Evolutionary conservation across 2,329 filamentous ascomycete species (phyloP).

Genomic region (Chrysoporthe deuterocubensis): DNA sequence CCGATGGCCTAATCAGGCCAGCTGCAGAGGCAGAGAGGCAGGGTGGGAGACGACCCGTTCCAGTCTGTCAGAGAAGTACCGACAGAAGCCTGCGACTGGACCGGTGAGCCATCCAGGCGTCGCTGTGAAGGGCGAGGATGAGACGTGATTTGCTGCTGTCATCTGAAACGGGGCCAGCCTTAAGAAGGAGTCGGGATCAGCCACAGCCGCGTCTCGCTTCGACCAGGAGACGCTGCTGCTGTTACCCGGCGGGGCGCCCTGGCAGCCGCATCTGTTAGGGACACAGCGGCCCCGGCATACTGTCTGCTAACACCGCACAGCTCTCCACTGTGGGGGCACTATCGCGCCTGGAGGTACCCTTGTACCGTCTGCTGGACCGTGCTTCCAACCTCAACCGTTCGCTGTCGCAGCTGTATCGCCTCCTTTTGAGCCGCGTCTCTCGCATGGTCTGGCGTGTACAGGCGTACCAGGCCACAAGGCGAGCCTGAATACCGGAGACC

Average conservation of each 20-base stretch:
- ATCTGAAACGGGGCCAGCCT: slow-evolving; percentile 25
- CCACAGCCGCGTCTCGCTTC: slow-evolving; percentile 28
- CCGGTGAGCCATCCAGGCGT: slow-evolving; percentile 1
- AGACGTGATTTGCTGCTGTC: slow-evolving; percentile 20
- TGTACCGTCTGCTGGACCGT: neutral
- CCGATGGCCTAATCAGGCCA: neutral
- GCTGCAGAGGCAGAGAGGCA: neutral
- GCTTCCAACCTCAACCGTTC: slow-evolving; percentile 9
- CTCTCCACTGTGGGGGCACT: slow-evolving; percentile 1
- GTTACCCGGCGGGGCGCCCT: slow-evolving; percentile 5
- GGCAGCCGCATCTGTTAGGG: neutral
- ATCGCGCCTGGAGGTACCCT: slow-evolving; percentile 9
- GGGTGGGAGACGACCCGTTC: slow-evolving; percentile 5
- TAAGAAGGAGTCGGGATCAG: slow-evolving; percentile 23
- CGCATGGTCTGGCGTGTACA: neutral
- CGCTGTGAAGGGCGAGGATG: slow-evolving; percentile 5
- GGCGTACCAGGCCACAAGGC: neutral
- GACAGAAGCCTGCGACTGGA: neutral
- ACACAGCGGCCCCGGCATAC: neutral
- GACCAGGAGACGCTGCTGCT: slow-evolving; percentile 14
- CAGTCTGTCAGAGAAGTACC: slow-evolving; percentile 23
- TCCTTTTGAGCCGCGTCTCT: neutral
- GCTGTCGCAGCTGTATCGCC: slow-evolving; percentile 4
- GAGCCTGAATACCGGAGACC: neutral
- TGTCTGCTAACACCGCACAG: slow-evolving; percentile 9